A percentile compares a stretch with the other conserved stretches of the same genome.
Evolutionary conservation across 176 grass and related monocot species (phyloP).

Genomic region (Aegilops speltoides): DNA sequence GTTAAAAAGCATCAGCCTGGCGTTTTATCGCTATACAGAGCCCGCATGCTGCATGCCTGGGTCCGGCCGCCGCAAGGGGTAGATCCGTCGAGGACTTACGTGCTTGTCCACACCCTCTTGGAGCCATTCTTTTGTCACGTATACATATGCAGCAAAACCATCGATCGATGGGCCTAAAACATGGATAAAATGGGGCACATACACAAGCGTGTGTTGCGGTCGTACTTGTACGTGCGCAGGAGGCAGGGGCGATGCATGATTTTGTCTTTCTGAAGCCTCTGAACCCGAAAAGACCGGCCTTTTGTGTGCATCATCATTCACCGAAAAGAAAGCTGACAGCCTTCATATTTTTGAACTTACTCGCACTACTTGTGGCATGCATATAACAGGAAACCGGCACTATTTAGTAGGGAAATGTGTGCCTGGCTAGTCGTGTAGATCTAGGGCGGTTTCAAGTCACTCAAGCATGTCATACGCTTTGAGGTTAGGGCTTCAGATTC

Average conservation of each 20-base stretch:
- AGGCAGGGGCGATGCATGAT: background rate
- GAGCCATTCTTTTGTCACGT: constrained; percentile 30
- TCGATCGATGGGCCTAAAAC: background rate
- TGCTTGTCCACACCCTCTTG: constrained; percentile 50
- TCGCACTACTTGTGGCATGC: background rate
- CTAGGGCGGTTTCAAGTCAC: too few species aligned
- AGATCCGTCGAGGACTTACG: constrained; percentile 16
- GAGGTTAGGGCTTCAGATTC: too few species aligned
- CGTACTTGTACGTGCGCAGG: background rate
- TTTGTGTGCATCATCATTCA: background rate
- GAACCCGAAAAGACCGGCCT: background rate
- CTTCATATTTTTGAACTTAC: background rate
- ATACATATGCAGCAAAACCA: background rate
- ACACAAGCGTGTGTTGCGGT: background rate
- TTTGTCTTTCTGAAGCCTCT: background rate
- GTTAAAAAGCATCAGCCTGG: constrained; percentile 45
- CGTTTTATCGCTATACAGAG: constrained; percentile 36
- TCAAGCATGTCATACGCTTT: too few species aligned
- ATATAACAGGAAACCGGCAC: background rate
- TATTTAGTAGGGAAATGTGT: background rate
- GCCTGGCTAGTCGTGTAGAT: too few species aligned
- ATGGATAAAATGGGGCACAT: background rate
- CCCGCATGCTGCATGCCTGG: background rate
- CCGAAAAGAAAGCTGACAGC: background rate
- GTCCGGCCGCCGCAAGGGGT: background rate